Evolutionary conservation across 768 basidiomycete species (phyloP).

Genomic region (Paxillus involutus): DNA sequence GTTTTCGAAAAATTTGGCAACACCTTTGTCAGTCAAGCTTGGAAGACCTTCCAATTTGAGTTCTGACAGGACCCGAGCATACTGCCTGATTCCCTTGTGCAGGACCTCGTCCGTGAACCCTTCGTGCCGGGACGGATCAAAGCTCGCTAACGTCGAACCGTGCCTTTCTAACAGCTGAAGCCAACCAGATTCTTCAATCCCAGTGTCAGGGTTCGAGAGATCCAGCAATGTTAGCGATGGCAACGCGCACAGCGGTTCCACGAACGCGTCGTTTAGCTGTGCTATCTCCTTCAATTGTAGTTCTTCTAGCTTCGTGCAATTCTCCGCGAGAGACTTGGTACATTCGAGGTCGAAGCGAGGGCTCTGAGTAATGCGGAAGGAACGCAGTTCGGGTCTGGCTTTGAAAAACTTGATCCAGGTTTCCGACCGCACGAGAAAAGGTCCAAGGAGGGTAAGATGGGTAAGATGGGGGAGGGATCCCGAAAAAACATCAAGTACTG

Average conservation of each 20-base stretch:
- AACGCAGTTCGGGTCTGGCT: constrained; percentile 58
- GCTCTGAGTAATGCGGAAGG: constrained; percentile 81
- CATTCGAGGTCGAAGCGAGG: constrained; percentile 82
- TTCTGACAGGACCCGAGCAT: constrained; percentile 46
- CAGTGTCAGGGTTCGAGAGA: constrained; percentile 59
- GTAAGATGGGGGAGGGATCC: constrained; percentile 63
- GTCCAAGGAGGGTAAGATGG: constrained; percentile 80
- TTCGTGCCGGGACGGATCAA: constrained; percentile 73
- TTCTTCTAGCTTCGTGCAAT: constrained; percentile 55
- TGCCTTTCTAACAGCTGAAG: constrained; percentile 53
- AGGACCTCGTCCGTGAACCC: constrained; percentile 63
- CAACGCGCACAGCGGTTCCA: constrained; percentile 44
- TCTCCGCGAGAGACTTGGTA: constrained; percentile 52
- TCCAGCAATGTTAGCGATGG: constrained; percentile 59
- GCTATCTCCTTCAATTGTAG: constrained; percentile 82
- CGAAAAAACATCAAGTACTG: constrained; percentile 58
- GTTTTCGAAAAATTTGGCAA: constrained; percentile 63
- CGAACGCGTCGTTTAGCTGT: constrained; percentile 62
- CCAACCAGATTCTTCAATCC: constrained; percentile 56
- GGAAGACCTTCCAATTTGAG: constrained; percentile 58
- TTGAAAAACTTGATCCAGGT: constrained; percentile 79
- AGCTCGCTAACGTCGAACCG: constrained; percentile 53
- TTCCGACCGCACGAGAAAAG: constrained; percentile 74
- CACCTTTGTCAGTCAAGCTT: constrained; percentile 68
- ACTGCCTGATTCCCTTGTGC: constrained; percentile 52